Conservation (phyloP, 805 yeast genomes). For the Pichia manshurica region DNA sequence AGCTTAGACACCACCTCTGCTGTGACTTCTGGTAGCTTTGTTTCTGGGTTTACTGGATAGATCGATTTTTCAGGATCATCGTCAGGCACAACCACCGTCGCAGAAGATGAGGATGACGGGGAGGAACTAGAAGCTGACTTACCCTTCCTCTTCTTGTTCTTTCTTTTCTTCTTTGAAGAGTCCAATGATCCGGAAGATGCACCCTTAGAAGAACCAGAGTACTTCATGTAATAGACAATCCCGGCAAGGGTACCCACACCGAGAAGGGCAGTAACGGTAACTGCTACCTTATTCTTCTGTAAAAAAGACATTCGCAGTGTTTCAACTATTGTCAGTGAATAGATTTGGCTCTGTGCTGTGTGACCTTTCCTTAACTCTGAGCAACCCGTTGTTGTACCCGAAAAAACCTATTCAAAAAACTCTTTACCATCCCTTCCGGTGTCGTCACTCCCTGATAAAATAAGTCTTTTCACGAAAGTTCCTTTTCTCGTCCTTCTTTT, state of each 20-base stretch:
- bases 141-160: conserved; percentile 40
- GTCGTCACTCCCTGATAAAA: too few relatives aligned
- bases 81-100: conserved; percentile 16
- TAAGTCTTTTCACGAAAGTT: too few relatives aligned
- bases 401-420: too few relatives aligned
- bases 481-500: too few relatives aligned
- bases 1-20: conserved; percentile 41
- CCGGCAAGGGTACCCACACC: conserved; percentile 46
- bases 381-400: too few relatives aligned
- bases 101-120: conserved; percentile 14
- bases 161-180: conserved; percentile 31
- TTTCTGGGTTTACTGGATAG: conserved; percentile 45
- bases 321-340: not conserved
- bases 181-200: conserved; percentile 8
- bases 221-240: conserved; percentile 37
- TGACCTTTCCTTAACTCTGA: too few relatives aligned
- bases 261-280: conserved; percentile 45
- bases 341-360: too few relatives aligned
- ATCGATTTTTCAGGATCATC: conserved; percentile 9
- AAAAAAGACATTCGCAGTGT: conserved; percentile 30
- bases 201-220: conserved; percentile 25
- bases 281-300: conserved; percentile 44
- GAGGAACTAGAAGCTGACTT: conserved; percentile 13
- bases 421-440: too few relatives aligned
- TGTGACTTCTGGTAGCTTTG: conserved; percentile 56